These are phyloP conservation scores for Acanthamoeba healyi DNA, from an alignment of 208 protist species.

Conservation along the genomic window DNA sequence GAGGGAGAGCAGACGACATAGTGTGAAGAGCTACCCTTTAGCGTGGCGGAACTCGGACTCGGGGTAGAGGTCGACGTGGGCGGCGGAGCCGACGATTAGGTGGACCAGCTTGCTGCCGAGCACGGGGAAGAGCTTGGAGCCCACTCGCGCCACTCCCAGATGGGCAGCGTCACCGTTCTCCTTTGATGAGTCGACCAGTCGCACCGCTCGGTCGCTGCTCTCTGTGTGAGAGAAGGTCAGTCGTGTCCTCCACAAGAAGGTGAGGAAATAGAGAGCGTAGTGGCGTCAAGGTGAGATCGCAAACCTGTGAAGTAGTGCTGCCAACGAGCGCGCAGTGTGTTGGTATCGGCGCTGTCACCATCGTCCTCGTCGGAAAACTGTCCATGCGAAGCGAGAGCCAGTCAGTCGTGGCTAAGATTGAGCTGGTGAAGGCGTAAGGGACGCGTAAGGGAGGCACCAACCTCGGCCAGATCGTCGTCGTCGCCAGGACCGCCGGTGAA, in stretches of 20 bases:
- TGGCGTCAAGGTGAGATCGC: too few species aligned
- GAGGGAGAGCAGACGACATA: too few species aligned
- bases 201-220: conserved; percentile 4
- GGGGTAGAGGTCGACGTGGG: background rate
- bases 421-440: background rate
- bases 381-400: background rate
- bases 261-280: too few species aligned
- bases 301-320: conserved; percentile 1
- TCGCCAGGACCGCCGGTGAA: conserved; percentile 23
- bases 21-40: background rate
- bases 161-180: background rate
- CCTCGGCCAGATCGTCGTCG: conserved; percentile 10
- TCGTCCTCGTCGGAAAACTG: conserved; percentile 1
- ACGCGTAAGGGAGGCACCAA: background rate
- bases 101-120: conserved; percentile 16
- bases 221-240: background rate
- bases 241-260: too few species aligned
- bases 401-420: too few species aligned
- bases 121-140: background rate
- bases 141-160: background rate
- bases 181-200: conserved; percentile 4
- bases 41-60: conserved; percentile 1
- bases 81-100: background rate
- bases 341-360: background rate
- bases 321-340: background rate